Evolutionary conservation across 106 monocot species (phyloP), one percentile per base, ranked within the genome.

Genomic region (Agapanthus africanus): DNA sequence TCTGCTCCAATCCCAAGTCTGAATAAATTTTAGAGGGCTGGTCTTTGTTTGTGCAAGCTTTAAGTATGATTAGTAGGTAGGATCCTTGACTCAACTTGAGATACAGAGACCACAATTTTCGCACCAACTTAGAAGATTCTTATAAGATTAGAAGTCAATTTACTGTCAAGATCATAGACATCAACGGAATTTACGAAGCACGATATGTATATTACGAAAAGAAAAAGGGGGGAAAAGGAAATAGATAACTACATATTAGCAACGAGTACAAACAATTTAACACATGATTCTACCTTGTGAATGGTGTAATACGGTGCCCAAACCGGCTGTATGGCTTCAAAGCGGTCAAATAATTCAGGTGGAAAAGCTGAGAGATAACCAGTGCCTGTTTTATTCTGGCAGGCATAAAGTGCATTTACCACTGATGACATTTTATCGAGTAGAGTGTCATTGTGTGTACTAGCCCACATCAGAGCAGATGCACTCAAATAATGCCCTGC

Each of bases 291-390:
- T 81, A 99, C 97, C 92, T 92, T 99, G 79, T 99, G 97, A 42
- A 99, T 99, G 28, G 97, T 99, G 82, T 99, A 99, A 80, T 99
- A 99, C 26, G 97, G 97, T 30, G 97, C 97, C 97, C 97, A 99
- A 54, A 92, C 88, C 74, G 33, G 11, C 37, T 81, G n/a, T 21
- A 90, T 74, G 33, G 82, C 73, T 76, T 92, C 97, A 59, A 90
- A 83, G 15, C 89, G 86, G 38, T 99, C 97, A 66, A 99, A 99
- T 75, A 87, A 76, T 67, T 87, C 87, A 49, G 88, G 9, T 37
- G 97, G 92, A 74, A 92, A 99, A 25, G 97, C 92, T 54, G 97
- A 92, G 60, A 99, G 88, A 71, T 99, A 99, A 9, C 97, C 97
- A 7, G 77, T 84, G 23, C 89, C 97, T 18, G 82, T 90, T 63